phyloP scores from a whole-genome alignment of 202 grass and related monocot genomes.

The Digitaria exilis region DNA sequence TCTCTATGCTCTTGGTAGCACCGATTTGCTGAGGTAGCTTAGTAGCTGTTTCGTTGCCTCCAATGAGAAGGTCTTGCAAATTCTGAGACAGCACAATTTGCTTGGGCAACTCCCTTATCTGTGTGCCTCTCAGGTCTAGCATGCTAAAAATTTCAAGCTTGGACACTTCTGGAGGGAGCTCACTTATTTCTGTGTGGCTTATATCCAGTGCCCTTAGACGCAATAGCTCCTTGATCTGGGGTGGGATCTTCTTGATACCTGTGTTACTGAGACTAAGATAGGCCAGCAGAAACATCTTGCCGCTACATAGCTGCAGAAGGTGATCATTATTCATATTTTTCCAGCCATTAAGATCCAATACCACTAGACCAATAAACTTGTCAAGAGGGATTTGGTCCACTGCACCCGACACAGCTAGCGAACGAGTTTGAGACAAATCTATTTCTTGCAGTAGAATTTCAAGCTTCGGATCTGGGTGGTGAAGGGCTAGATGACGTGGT shows the following conservation, averaged over 20 bases:
- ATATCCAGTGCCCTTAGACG: neutral
- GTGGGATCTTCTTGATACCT: neutral
- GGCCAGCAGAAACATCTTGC: neutral
- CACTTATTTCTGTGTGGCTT: neutral
- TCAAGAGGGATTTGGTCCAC: neutral
- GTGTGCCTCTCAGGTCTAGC: neutral
- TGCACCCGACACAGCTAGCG: neutral
- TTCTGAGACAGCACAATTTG: fast-evolving
- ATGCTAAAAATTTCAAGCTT: fast-evolving
- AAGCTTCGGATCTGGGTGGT: neutral
- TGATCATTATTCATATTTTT: neutral
- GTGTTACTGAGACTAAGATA: conserved; percentile 19
- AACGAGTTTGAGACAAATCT: neutral
- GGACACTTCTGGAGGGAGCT: neutral
- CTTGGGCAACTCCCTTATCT: neutral
- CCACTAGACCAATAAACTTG: neutral
- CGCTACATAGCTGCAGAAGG: neutral
- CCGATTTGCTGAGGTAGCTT: too few relatives aligned
- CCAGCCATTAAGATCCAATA: conserved; percentile 25
- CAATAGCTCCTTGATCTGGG: neutral
- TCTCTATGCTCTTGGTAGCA: too few relatives aligned
- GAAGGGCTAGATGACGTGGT: conserved; percentile 22
- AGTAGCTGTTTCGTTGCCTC: too few relatives aligned
- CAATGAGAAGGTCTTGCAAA: neutral
- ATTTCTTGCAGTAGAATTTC: neutral